Conservation (phyloP, 352 stramenopile species). For the Globisporangium paroecandrum region DNA sequence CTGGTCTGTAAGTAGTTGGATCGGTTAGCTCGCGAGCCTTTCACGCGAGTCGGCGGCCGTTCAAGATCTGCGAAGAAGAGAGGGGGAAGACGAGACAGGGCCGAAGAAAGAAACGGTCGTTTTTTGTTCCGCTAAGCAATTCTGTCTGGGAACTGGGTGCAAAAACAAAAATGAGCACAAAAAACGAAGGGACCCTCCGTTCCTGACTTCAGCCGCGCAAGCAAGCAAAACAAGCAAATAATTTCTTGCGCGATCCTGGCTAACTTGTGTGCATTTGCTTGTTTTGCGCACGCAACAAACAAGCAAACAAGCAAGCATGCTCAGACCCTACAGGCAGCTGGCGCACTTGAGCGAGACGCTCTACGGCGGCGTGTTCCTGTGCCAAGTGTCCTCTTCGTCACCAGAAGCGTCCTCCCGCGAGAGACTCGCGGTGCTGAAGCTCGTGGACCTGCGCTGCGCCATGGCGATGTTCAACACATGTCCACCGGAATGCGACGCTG, state of each 20-base stretch:
- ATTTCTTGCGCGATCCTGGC: no score
- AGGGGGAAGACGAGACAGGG: no score
- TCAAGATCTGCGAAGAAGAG: no score
- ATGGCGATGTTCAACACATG: slow-evolving; percentile 3
- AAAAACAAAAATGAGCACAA: no score
- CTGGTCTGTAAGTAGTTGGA: no score
- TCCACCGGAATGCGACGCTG: slow-evolving; percentile 1
- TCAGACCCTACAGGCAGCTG: slow-evolving; percentile 5
- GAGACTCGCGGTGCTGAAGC: slow-evolving; percentile 6
- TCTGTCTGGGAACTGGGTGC: no score
- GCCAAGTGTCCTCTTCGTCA: slow-evolving; percentile 3
- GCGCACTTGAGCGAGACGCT: slow-evolving; percentile 38
- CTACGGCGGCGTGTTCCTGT: slow-evolving; percentile 45
- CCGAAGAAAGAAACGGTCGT: no score
- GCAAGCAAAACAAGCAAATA: not conserved
- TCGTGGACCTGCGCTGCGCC: slow-evolving; percentile 3
- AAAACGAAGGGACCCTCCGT: not conserved
- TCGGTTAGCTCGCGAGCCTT: no score
- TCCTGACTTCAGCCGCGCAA: not conserved
- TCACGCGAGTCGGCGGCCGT: no score
- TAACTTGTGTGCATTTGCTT: no score
- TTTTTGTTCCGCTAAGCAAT: no score
- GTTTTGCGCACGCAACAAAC: not conserved
- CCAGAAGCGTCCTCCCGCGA: not conserved
- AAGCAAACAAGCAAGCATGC: not conserved